Evolutionary conservation across 441 rosid genomes (phyloP).

Genomic region (Capsella rubella): DNA sequence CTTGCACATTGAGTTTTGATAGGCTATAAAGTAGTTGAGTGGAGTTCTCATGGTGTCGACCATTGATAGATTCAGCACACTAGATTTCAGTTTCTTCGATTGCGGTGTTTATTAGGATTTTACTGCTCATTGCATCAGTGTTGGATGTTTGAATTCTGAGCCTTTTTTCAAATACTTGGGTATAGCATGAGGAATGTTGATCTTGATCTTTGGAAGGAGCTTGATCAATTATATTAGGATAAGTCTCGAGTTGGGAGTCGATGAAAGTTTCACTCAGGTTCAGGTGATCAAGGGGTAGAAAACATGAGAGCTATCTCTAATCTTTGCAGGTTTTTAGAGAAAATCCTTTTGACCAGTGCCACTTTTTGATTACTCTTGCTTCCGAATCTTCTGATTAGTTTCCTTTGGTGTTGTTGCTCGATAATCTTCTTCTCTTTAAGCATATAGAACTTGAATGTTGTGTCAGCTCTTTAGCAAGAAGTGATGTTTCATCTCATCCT

Average conservation of each 20-base stretch:
- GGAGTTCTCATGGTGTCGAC: background rate
- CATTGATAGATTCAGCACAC: background rate
- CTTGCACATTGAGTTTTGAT: background rate
- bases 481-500: conserved; percentile 9
- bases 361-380: background rate
- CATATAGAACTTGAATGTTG: background rate
- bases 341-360: background rate
- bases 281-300: background rate
- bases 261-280: background rate
- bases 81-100: background rate
- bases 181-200: background rate
- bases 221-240: background rate
- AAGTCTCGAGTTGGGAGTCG: background rate
- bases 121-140: background rate
- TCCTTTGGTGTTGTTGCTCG: conserved; percentile 4
- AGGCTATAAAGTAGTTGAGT: background rate
- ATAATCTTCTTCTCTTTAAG: background rate
- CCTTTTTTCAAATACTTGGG: background rate
- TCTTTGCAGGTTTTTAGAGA: background rate
- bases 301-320: background rate
- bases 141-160: background rate
- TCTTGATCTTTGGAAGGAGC: background rate
- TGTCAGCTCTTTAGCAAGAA: conserved; percentile 8
- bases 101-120: background rate
- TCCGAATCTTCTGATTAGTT: conserved; percentile 15